Evolutionary conservation across 2,329 filamentous ascomycete species (phyloP).

Genomic region (Fusarium sp.): DNA sequence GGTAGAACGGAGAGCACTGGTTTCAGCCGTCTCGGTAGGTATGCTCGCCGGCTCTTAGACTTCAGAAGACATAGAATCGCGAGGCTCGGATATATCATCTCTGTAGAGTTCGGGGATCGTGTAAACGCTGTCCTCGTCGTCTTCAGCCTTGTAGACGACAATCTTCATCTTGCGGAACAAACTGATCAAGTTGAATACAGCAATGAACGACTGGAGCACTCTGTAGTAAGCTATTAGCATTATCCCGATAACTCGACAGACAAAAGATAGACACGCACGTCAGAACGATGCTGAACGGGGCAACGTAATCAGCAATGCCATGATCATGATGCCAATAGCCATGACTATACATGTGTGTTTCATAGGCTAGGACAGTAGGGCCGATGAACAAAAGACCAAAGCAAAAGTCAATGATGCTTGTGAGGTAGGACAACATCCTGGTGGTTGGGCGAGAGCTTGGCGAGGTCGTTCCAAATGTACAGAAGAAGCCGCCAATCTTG

Average conservation of each 20-base stretch:
- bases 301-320: background rate
- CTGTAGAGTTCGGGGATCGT: slow-evolving; percentile 28
- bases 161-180: slow-evolving; percentile 37
- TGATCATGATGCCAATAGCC: background rate
- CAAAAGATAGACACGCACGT: slow-evolving; percentile 25
- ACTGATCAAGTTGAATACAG: slow-evolving; percentile 30
- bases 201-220: slow-evolving; percentile 24
- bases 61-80: slow-evolving; percentile 33
- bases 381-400: slow-evolving; percentile 37
- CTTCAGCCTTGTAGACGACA: slow-evolving; percentile 33
- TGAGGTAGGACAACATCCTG: slow-evolving; percentile 16
- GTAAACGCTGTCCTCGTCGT: slow-evolving; percentile 23
- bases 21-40: background rate
- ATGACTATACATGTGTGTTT: background rate
- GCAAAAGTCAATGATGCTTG: slow-evolving; percentile 34
- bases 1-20: background rate
- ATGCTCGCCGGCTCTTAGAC: slow-evolving; percentile 3
- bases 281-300: slow-evolving; percentile 30
- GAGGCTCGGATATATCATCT: slow-evolving; percentile 36
- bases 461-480: slow-evolving; percentile 25
- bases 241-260: no score
- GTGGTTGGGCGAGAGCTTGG: background rate
- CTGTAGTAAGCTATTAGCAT: slow-evolving; percentile 15
- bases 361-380: slow-evolving; percentile 21
- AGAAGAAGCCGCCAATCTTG: slow-evolving; percentile 39